Base-by-base conservation (phyloP, 2,329 filamentous ascomycete species). In the Ophiocordyceps australis region DNA sequence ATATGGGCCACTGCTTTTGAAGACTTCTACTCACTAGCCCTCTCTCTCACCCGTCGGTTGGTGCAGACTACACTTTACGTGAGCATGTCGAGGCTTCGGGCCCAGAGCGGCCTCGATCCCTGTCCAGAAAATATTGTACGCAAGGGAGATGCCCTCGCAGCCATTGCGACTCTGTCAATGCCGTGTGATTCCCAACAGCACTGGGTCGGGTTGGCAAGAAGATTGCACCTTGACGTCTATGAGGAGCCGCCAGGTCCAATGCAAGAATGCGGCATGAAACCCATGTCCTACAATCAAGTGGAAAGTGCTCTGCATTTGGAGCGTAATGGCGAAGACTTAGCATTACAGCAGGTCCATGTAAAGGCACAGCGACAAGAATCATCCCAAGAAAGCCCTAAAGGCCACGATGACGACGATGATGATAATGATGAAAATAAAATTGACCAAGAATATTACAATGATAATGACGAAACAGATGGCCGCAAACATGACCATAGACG, bases 1-100 rank as follows among this genome's bases (percentile, higher is more conserved):
- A 66, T 93, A 14, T 72, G 76, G 36, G 65, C 72, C 6, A 83
- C 79, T 2, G 72, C 78, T 0, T 61, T 91, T n/a, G 61, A 67
- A 5, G 80, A 89, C 37, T 74, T 93, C 23, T 62, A 83, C 39
- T 65, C 65, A 7, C 47, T 93, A 3, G 57, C 65, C 0, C 45
- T 77, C 2, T 76, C 65, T 27, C 36, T 89, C 10, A 85, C 78
- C 0, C 68, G 66, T 30, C 63, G 78, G 9, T 50, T 93, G 2
- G 56, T 89, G 3, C 67, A 78, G 24, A 67, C 76, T 1, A 57
- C 69, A 0, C 51, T 89, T 0, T 77, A 75, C 38, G 65, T 81
- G 30, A 67, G 74, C n/a, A 63, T 67, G 43, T 75, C 76, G 3
- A 62, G 81, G 22, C 50, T 82, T 14, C 62, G 71, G 27, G 57